Evolutionary conservation across 257 asterid genomes (phyloP), one percentile per base, ranked within the genome.

Genomic region (Salvia hispanica): DNA sequence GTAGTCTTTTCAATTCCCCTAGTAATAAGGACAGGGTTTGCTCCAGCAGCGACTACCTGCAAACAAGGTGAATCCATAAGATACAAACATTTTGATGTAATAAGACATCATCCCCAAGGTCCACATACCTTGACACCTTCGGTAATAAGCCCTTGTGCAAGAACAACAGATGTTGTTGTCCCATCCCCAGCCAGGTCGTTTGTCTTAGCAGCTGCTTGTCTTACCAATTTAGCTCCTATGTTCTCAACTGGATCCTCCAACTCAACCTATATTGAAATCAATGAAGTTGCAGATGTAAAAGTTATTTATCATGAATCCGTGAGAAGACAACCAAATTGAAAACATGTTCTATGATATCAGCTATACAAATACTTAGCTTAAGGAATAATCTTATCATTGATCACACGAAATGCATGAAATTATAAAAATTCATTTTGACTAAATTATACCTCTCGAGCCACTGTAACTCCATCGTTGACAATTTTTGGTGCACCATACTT

Each of bases 161-260:
- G 96, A 76, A 94, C 99, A 53, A 94, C 97, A 54, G 99, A 91
- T 61, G 99, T 94, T 14, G 99, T 94, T 16, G 96, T 88, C 43
- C 99, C 99, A 81, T 94, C 99, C 16, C 97, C 99, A 70, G 99
- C 99, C 75, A 94, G 77, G 81, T 94, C 99, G 68, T 94, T 94
- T 69, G 99, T 94, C 82, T 91, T 94, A 14, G 99, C 90, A 67
- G 97, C 99, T 15, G 99, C 96, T 77, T 94, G 99, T 69, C 99
- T 85, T 60, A 91, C 99, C 78, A 91, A 75, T 79, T 94, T 94
- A 36, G 97, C 99, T 70, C 99, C 97, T 15, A 94, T 91, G 72
- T 94, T 94, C 81, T 94, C 99, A 16, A 94, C 97, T 4, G 97
- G 90, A 59, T 90, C 99, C 81, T 91, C 99, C 83, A 94, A 76